Conservation (phyloP, 805 yeast genomes). For the Pichia manshurica region DNA sequence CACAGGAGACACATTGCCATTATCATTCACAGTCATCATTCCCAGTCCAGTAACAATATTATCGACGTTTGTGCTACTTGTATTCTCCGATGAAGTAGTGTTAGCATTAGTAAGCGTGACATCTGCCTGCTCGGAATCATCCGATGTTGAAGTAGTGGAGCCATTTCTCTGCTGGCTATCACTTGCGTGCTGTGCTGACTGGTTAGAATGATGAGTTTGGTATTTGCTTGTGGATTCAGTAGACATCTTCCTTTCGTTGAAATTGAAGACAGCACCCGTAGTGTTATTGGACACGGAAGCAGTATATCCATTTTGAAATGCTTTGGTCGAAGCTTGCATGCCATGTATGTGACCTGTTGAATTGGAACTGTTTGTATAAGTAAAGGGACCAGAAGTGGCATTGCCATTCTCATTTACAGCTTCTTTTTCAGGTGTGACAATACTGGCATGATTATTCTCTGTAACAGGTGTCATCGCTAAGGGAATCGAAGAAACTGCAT, state of each 20-base stretch:
- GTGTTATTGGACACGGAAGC: neutral
- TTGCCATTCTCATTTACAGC: neutral
- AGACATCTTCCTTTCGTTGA: conserved; percentile 7
- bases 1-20: conserved; percentile 9
- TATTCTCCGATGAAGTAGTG: neutral
- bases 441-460: conserved; percentile 36
- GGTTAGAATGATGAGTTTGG: neutral
- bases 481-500: conserved; percentile 58
- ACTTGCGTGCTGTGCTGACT: neutral
- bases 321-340: neutral
- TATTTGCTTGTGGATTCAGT: neutral
- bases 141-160: conserved; percentile 1
- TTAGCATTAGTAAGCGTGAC: conserved; percentile 8
- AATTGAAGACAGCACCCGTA: neutral
- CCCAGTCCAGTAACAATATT: conserved; percentile 12
- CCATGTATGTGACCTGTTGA: neutral
- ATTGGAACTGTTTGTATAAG: neutral
- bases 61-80: neutral
- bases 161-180: neutral
- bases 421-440: conserved; percentile 12
- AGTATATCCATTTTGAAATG: neutral
- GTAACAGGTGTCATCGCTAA: conserved; percentile 78
- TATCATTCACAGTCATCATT: conserved; percentile 10
- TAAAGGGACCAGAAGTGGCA: neutral
- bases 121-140: conserved; percentile 6